Base-by-base conservation (phyloP, 345 rosid genomes). In the Cochlearia excelsa region DNA sequence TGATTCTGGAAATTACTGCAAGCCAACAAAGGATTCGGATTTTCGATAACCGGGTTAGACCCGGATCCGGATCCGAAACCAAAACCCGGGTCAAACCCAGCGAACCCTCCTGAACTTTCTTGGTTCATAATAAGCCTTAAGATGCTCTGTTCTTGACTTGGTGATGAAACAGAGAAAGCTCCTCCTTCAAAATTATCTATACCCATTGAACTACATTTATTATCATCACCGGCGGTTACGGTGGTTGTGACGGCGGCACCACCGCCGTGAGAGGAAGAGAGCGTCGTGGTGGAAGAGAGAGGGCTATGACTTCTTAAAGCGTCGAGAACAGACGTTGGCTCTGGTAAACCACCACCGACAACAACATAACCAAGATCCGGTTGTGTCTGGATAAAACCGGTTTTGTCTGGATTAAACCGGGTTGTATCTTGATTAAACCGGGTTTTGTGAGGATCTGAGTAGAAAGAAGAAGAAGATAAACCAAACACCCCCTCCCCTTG, bases 401-500 rank as follows among this genome's bases (percentile, higher is more conserved):
- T 57, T 59, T 49, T 67, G 68, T 66, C 52, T 28, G 40, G 63
- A 10, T 34, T 31, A 4, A 44, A 62, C 68, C 63, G 5, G 35
- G 23, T 16, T 16, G 23, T 16, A 0, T 37, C 7, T 37, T 37
- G 40, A 4, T 5, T 8, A 8, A 37, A 37, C 7, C 7, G 42
- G 37, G 11, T 51, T 52, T 52, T 71, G 26, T 51, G 66, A 34
- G 80, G 63, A 59, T 71, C 71, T 35, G 83, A 54, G 10, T 16
- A 52, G 23, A 68, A 30, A 64, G 81, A 73, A 38, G 81, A 75
- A 38, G 76, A 71, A 78, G 23, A 16, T 16, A 16, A 16, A 16
- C 74, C 75, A 11, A 74, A 65, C 65, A 75, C 82, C 89, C 88
- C 88, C 82, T 88, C 82, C 90, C 90, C 87, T 80, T 89, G 97